Evolutionary conservation across 805 yeast genomes (phyloP).

Genomic region (Millerago galiae): DNA sequence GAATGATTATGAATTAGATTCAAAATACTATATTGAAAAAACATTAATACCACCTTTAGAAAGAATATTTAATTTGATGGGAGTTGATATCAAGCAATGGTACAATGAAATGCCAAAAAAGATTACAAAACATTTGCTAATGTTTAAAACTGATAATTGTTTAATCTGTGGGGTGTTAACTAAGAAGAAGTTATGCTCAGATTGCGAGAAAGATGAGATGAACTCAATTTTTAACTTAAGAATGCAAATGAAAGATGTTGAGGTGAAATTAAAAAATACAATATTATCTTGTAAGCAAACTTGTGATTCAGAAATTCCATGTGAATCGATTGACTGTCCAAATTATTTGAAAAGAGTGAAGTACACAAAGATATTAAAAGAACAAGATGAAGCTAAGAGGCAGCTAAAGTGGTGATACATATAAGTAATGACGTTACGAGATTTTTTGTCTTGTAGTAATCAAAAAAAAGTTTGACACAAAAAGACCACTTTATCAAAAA

Average conservation of each 20-base stretch:
- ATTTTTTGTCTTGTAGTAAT: neutral
- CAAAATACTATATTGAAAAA: slow-evolving; percentile 78
- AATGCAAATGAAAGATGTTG: slow-evolving; percentile 21
- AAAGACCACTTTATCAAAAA: neutral
- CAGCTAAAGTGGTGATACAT: slow-evolving; percentile 6
- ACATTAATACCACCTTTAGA: slow-evolving; percentile 88
- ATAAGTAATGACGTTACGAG: neutral
- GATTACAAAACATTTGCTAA: slow-evolving; percentile 4
- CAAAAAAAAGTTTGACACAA: neutral
- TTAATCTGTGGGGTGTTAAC: slow-evolving; percentile 16
- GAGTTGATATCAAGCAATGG: slow-evolving; percentile 79
- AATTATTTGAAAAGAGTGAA: slow-evolving; percentile 50
- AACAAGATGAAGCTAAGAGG: slow-evolving; percentile 11
- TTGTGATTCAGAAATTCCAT: slow-evolving; percentile 31
- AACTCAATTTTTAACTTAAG: slow-evolving; percentile 29
- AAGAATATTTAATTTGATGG: slow-evolving; percentile 72
- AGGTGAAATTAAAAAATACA: slow-evolving; percentile 25
- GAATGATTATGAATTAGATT: slow-evolving; percentile 49
- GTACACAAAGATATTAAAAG: slow-evolving; percentile 26
- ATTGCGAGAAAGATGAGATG: slow-evolving; percentile 31
- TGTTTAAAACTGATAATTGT: slow-evolving; percentile 11
- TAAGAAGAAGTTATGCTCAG: slow-evolving; percentile 26
- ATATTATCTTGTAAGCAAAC: slow-evolving; percentile 32
- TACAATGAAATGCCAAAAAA: slow-evolving; percentile 56
- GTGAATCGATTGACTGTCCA: slow-evolving; percentile 62